Base-by-base conservation (phyloP, 2,329 filamentous ascomycete species). In the Fonsecaea nubica region DNA sequence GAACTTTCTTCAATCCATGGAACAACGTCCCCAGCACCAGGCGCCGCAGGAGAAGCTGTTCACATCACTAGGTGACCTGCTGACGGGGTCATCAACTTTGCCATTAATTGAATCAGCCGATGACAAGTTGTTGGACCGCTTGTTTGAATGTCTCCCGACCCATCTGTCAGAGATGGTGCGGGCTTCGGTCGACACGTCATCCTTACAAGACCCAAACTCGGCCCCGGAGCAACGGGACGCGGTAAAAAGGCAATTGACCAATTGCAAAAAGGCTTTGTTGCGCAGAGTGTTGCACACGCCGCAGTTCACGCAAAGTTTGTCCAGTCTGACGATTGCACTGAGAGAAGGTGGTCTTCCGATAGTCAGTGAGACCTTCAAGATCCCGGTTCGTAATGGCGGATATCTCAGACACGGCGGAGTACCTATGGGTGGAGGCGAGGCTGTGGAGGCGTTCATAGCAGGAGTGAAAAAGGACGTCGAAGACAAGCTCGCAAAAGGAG, bases 271-370 rank as follows among this genome's bases (percentile, higher is more conserved):
- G 75, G 83, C 85, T 25, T 86, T 98, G 12, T 79, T 99, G 52
- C 89, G 89, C 77, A 90, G 89, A 75, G 93, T 98, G 7, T 81
- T 98, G 13, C 87, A 92, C 70, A 96, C 92, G 71, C 94, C 95
- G 18, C 95, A 99, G 76, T 93, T 99, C 75, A 87, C 88, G 67
- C 95, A 98, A 78, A 94, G 92, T 72, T 80, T 97, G 45, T 87
- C 88, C 0, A 95, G 91, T 76, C 81, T 99, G 72, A 97, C 93
- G 0, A 88, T 93, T 78, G 95, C 95, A 12, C 82, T 99, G 63
- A 85, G 93, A 64, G 94, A 98, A 73, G 95, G 95, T 12, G 95
- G 94, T 0, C 80, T 99, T 64, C 93, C 94, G 4, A 96, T 89
- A 73, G 90, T 99, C 70, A 90, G 92, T 6, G 93, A 96, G 74